Evolutionary conservation across 768 basidiomycete species (phyloP).

Genomic region (Tubosaeta brunneosetosa): DNA sequence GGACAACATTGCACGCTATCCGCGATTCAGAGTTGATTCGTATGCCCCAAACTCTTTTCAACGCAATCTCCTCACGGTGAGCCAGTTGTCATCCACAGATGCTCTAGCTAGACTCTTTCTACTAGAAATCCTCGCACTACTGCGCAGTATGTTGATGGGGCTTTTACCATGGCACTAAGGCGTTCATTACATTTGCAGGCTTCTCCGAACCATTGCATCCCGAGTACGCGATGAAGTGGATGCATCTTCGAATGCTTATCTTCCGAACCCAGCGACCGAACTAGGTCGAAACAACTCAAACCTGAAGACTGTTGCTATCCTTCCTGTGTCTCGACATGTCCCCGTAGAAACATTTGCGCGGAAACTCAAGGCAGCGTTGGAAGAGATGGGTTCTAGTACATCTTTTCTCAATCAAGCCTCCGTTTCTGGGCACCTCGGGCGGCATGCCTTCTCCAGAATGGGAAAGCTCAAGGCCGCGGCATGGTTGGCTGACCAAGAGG

Average conservation of each 20-base stretch:
- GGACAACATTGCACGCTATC: conserved; percentile 94
- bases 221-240: conserved; percentile 84
- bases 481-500: conserved; percentile 95
- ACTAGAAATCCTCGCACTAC: conserved; percentile 78
- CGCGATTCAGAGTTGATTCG: conserved; percentile 95
- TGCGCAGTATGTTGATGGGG: conserved; percentile 53
- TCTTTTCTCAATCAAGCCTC: conserved; percentile 92
- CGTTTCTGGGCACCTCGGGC: conserved; percentile 85
- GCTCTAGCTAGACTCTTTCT: neutral
- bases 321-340: conserved; percentile 82
- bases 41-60: conserved; percentile 97
- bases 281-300: conserved; percentile 78
- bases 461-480: conserved; percentile 90
- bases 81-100: conserved; percentile 9
- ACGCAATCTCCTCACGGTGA: conserved; percentile 87
- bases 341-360: conserved; percentile 88
- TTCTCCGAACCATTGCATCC: conserved; percentile 86
- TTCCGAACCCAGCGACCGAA: conserved; percentile 51
- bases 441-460: conserved; percentile 94
- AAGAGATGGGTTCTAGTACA: conserved; percentile 90
- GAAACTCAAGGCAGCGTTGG: conserved; percentile 82
- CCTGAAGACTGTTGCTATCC: conserved; percentile 88
- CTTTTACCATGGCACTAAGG: neutral
- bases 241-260: conserved; percentile 47
- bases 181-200: conserved; percentile 34